These are phyloP conservation scores for Chlorociboria aeruginascens DNA, from an alignment of 495 filamentous ascomycete genomes.

Conservation along the genomic window DNA sequence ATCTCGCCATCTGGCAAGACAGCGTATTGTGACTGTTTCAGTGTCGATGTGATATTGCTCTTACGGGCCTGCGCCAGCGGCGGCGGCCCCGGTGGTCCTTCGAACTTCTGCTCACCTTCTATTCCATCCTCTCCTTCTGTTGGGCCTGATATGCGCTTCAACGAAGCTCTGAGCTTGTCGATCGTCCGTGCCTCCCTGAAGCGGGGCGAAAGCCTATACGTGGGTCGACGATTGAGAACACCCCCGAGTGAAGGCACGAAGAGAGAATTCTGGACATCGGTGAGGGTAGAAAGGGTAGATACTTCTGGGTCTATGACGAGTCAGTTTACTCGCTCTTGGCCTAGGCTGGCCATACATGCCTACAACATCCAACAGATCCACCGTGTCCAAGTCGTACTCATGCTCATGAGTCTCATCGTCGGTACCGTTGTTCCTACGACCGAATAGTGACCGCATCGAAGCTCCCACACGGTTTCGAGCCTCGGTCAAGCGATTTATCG, in stretches of 20 bases:
- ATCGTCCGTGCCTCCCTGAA: conserved; percentile 18
- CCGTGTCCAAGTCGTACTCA: conserved; percentile 44
- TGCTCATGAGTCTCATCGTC: conserved; percentile 3
- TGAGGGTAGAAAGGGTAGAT: conserved; percentile 57
- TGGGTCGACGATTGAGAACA: conserved; percentile 56
- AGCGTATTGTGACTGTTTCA: conserved; percentile 36
- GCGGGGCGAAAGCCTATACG: conserved; percentile 51
- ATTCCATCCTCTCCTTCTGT: conserved; percentile 14
- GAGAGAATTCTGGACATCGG: conserved; percentile 67
- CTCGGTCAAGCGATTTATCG: not conserved
- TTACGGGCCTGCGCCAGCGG: conserved; percentile 1
- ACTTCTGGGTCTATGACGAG: conserved; percentile 52
- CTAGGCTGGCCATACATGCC: conserved; percentile 31
- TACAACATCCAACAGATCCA: conserved; percentile 60
- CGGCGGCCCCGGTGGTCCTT: not conserved
- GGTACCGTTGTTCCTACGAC: not conserved
- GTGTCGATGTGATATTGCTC: conserved; percentile 27
- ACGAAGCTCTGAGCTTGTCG: conserved; percentile 3
- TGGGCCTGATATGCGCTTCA: conserved; percentile 8
- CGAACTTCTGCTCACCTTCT: conserved; percentile 4
- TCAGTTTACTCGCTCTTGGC: conserved; percentile 4
- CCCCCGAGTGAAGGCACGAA: conserved; percentile 56
- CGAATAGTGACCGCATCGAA: conserved; percentile 1
- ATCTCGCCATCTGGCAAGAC: conserved; percentile 49
- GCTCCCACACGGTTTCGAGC: not conserved